Percentiles rank a stretch among this genome's conserved stretches.
Conservation (phyloP, 2,329 filamentous ascomycete species). For the Ramichloridium luteum region DNA sequence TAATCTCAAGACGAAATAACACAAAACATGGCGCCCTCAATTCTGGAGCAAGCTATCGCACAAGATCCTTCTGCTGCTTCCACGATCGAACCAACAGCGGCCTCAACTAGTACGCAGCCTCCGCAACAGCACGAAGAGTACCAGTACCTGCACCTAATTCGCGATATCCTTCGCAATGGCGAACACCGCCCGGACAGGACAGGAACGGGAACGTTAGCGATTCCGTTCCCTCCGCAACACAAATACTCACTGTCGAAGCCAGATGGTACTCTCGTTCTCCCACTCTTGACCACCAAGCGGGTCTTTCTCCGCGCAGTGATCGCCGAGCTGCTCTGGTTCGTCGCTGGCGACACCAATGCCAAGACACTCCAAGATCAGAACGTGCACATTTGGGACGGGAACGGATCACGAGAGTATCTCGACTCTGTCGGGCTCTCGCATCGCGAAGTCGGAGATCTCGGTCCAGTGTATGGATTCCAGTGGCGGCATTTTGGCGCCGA, state of each 20-base stretch:
- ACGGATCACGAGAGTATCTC: constrained; percentile 80
- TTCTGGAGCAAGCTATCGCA: too few relatives aligned
- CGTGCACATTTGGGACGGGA: constrained; percentile 97
- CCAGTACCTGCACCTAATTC: constrained; percentile 85
- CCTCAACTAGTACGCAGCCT: too few relatives aligned
- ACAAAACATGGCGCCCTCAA: too few relatives aligned
- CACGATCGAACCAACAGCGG: too few relatives aligned
- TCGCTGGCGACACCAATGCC: constrained; percentile 72
- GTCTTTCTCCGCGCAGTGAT: constrained; percentile 86
- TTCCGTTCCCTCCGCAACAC: constrained; percentile 77
- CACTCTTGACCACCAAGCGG: constrained; percentile 92
- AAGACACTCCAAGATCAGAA: constrained; percentile 62
- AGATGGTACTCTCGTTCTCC: constrained; percentile 54
- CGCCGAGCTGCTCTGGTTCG: constrained; percentile 91
- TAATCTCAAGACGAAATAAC: too few relatives aligned
- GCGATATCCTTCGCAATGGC: constrained; percentile 66
- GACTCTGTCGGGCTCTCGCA: constrained; percentile 72
- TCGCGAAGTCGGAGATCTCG: constrained; percentile 77
- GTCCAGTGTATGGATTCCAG: constrained; percentile 95
- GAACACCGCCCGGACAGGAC: constrained; percentile 90
- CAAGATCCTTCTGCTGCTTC: too few relatives aligned
- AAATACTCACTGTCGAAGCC: constrained; percentile 68
- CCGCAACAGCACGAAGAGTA: constrained; percentile 94
- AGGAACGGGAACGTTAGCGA: constrained; percentile 79
- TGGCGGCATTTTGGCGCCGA: constrained; percentile 96